Evolutionary conservation across 2,329 filamentous ascomycete genomes (phyloP), one percentile per base, ranked within the genome.

Genomic region (Rhexocercosporidium sp.): DNA sequence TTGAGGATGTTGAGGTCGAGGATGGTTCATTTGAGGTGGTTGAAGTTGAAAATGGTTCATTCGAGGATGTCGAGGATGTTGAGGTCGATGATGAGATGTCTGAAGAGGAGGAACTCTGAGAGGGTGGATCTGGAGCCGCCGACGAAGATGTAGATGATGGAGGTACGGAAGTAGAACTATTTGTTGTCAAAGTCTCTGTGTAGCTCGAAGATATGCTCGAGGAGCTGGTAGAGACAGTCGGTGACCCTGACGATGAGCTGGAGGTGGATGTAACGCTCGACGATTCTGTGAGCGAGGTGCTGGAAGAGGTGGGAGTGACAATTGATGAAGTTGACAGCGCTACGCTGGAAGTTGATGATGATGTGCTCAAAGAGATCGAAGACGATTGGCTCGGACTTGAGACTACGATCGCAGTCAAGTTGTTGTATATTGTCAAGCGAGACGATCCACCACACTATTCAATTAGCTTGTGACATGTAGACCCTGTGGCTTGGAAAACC

Each of bases 391-490:
- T 61, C n/a, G 59, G 51, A 34, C 62, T 62, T n/a, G 54, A 62
- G 16, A 53, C 39, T 22, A 44, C 18, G 16, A 14, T 54, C 20
- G 34, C 51, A 3, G 54, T 57, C 16, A 62, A 53, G 66, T 62
- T 54, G 18, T 68, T 69, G 31, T 73, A 72, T 68, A 72, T 70
- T 1, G 74, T 47, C 37, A 71, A 66, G 67, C 67, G 57, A 49
- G 70, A 68, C 70, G 72, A 46, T 61, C 70, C 66, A 59, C 71
- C 72, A 59, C 72, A 74, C 73, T 72, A 8, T 1, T 22, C 8
- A 20, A 46, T 67, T 37, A 70, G 62, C 29, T 49, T 3, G 9
- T 16, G 22, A 1, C n/a, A 16, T 46, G 60, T 67, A 41, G 71
- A 4, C 14, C 20, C 14, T 18, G 18, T 49, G 20, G 20, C 59